Base-by-base conservation (phyloP, 306 rosid genomes). In the Arachis hypogaea region DNA sequence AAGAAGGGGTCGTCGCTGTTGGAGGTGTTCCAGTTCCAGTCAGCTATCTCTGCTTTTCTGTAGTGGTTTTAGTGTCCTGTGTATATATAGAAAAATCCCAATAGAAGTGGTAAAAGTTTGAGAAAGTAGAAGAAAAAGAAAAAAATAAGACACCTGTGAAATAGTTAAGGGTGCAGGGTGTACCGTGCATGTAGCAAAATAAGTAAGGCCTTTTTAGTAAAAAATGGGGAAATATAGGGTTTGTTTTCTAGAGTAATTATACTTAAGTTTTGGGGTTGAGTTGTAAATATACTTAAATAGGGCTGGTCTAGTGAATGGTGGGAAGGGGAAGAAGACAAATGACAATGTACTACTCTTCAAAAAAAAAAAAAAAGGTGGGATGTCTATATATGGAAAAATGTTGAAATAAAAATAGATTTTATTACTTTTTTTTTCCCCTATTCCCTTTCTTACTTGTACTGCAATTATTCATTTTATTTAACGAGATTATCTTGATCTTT, bases 261-360 rank as follows among this genome's bases (percentile, higher is more conserved):
- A 88, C 90, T 47, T 82, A 86, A 86, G 90, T 87, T 84, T 82
- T 86, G 88, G 86, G 85, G 75, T 33, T 44, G 77, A 68, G 77
- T 43, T 91, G 99, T 88, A 85, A 75, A 94, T 89, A 84, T 22
- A 22, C 28, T 2, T 33, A 33, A 33, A 33, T 33, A 33, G 38
- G 28, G 58, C 7, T 65, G 72, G 63, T 9, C 58, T n/a, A 74
- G 69, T 11, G 56, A 61, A 52, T 12, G 58, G 6, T 11, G 5
- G 75, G 60, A 10, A 63, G 70, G 67, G 74, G 49, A 74, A 36
- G 60, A 50, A 36, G 68, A 9, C 77, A 61, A 66, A 63, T 56
- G 79, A 77, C 70, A 74, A 77, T 87, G 88, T 89, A 76, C 66
- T 86, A 33, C 78, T 83, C 78, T 71, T 33, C 0, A 33, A 2